Conservation (phyloP, 2,329 filamentous ascomycete species). For the Paecilomyces niveus region DNA sequence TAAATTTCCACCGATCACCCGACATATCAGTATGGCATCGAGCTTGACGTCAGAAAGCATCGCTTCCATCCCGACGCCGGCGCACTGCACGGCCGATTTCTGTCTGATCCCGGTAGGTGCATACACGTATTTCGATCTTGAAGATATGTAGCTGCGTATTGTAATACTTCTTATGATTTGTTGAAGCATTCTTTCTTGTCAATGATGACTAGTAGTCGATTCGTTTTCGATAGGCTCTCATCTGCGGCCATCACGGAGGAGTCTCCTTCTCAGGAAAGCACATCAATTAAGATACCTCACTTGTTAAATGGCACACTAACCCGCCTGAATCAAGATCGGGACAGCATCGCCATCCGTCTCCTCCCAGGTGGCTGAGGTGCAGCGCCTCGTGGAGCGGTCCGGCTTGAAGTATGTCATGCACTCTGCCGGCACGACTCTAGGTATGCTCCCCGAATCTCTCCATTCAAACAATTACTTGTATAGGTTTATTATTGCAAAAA, state of each 20-base stretch:
- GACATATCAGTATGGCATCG: not conserved
- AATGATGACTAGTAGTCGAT: not conserved
- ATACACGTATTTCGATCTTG: not conserved
- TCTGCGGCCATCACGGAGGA: not conserved
- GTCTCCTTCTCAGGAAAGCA: not conserved
- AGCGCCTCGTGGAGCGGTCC: slow-evolving; percentile 72
- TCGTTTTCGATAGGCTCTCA: not conserved
- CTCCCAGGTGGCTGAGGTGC: slow-evolving; percentile 79
- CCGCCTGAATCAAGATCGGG: slow-evolving; percentile 55
- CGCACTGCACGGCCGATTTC: slow-evolving; percentile 78
- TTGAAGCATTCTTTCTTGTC: not conserved
- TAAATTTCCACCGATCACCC: not conserved
- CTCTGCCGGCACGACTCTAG: slow-evolving; percentile 85
- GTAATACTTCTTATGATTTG: not conserved
- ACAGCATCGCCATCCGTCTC: slow-evolving; percentile 70
- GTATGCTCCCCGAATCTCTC: slow-evolving; percentile 43
- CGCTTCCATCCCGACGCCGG: slow-evolving; percentile 51
- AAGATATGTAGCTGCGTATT: not conserved
- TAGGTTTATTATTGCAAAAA: not conserved
- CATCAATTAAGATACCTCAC: not conserved
- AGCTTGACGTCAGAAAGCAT: slow-evolving; percentile 4
- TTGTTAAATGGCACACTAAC: not conserved
- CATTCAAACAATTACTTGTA: not conserved
- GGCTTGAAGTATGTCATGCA: slow-evolving; percentile 85
- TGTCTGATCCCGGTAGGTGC: slow-evolving; percentile 71